These are phyloP conservation scores for Schizothecium vesticola DNA, from an alignment of 495 filamentous ascomycete genomes.

Conservation along the genomic window DNA sequence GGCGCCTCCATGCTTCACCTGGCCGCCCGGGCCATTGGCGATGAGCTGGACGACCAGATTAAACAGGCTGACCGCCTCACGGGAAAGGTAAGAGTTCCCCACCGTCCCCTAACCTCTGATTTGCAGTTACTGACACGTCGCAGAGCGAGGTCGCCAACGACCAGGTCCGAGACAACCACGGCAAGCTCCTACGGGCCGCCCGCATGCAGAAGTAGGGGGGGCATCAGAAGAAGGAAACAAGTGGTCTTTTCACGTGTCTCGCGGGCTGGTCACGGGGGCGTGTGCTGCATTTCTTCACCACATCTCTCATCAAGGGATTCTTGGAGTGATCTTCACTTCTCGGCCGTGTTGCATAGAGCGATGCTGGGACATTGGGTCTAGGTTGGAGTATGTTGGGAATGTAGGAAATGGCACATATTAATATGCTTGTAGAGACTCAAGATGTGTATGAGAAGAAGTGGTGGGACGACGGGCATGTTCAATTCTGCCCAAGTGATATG, in stretches of 20 bases:
- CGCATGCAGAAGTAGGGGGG: neutral
- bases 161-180: conserved; percentile 2
- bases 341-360: neutral
- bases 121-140: neutral
- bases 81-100: conserved; percentile 6
- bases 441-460: neutral
- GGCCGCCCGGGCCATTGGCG: conserved; percentile 2
- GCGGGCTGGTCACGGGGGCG: neutral
- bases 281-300: neutral
- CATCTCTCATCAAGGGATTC: neutral
- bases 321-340: neutral
- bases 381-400: neutral
- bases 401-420: neutral
- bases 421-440: neutral
- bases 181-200: neutral
- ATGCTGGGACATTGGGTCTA: neutral
- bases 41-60: conserved; percentile 3
- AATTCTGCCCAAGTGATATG: too few relatives aligned
- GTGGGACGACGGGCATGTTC: neutral
- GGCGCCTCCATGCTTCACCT: neutral
- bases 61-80: neutral
- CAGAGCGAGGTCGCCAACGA: conserved; percentile 8
- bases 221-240: neutral
- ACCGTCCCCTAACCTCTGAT: neutral
- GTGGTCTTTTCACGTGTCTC: neutral